Percentiles rank a stretch among this genome's conserved stretches.
phyloP scores from a whole-genome alignment of 352 stramenopile species.

The Phytopythium kandeliae region DNA sequence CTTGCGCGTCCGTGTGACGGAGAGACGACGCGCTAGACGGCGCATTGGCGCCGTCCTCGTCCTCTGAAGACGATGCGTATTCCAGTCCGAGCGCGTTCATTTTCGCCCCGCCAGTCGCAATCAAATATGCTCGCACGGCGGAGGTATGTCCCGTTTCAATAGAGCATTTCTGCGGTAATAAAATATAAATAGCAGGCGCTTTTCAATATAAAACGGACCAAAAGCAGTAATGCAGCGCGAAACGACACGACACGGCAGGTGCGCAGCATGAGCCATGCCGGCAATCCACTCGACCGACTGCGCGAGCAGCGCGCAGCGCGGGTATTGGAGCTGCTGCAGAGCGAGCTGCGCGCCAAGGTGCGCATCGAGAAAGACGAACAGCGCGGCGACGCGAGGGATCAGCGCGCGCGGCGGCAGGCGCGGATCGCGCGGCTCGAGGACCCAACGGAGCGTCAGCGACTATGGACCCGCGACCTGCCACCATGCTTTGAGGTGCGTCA shows the following conservation, averaged over 20 bases:
- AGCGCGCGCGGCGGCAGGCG: slow-evolving; percentile 33
- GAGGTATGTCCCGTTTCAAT: too few species aligned
- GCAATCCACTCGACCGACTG: slow-evolving; percentile 58
- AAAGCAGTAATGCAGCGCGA: slow-evolving; percentile 5
- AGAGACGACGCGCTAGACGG: background rate
- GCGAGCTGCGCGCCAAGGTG: slow-evolving; percentile 52
- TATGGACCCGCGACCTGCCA: slow-evolving; percentile 38
- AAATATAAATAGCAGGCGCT: too few species aligned
- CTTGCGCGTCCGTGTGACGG: background rate
- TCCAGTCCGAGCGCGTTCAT: slow-evolving; percentile 40
- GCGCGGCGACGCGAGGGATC: slow-evolving; percentile 17
- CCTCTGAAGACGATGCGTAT: slow-evolving; percentile 26
- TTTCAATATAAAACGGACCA: too few species aligned
- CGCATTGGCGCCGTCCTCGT: slow-evolving; percentile 14
- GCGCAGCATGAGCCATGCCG: slow-evolving; percentile 6
- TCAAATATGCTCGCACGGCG: too few species aligned
- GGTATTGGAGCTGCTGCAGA: slow-evolving; percentile 51
- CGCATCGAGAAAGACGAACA: slow-evolving; percentile 37
- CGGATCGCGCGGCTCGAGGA: slow-evolving; percentile 39
- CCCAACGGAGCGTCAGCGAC: slow-evolving; percentile 34
- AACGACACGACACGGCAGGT: slow-evolving; percentile 19
- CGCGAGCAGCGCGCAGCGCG: slow-evolving; percentile 53
- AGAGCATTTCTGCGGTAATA: too few species aligned
- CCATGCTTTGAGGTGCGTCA: slow-evolving; percentile 31
- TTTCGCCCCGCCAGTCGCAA: background rate